These are phyloP conservation scores for Pythium utonaiense DNA, from an alignment of 352 stramenopile genomes.

Conservation along the genomic window DNA sequence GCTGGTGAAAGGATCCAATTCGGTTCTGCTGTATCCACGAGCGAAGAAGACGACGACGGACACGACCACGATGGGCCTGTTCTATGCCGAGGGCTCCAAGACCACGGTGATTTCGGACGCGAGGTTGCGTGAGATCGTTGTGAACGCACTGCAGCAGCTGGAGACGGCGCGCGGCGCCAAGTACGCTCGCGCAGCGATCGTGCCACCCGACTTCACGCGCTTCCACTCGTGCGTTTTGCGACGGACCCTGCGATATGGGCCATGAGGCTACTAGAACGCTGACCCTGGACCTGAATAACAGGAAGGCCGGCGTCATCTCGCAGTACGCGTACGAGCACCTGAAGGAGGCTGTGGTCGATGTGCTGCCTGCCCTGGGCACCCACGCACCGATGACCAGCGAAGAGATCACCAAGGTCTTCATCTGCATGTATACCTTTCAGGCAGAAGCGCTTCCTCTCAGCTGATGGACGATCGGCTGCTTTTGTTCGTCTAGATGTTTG, in stretches of 20 bases:
- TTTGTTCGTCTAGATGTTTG: constrained; percentile 98
- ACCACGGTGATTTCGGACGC: constrained; percentile 56
- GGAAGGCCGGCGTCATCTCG: constrained; percentile 91
- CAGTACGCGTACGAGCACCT: constrained; percentile 93
- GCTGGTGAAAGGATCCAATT: background rate
- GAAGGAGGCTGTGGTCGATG: constrained; percentile 75
- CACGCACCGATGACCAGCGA: constrained; percentile 95
- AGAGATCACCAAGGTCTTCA: constrained; percentile 80
- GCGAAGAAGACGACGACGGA: background rate
- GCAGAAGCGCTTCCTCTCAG: no score
- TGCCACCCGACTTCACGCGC: constrained; percentile 96
- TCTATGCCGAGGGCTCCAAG: constrained; percentile 73
- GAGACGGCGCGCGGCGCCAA: constrained; percentile 46
- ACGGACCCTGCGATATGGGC: no score
- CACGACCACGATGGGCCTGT: constrained; percentile 48
- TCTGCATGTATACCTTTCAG: no score
- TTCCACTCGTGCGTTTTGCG: constrained; percentile 87
- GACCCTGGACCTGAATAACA: no score
- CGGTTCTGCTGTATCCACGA: no score
- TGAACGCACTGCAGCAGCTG: constrained; percentile 57
- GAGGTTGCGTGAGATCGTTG: constrained; percentile 61
- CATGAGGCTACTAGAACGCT: no score
- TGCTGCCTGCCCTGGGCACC: constrained; percentile 94
- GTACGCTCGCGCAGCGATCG: constrained; percentile 79
- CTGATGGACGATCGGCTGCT: no score